Evolutionary conservation across 805 yeast species (phyloP), one percentile per base, ranked within the genome.

Genomic region (Wickerhamiella shivajii): DNA sequence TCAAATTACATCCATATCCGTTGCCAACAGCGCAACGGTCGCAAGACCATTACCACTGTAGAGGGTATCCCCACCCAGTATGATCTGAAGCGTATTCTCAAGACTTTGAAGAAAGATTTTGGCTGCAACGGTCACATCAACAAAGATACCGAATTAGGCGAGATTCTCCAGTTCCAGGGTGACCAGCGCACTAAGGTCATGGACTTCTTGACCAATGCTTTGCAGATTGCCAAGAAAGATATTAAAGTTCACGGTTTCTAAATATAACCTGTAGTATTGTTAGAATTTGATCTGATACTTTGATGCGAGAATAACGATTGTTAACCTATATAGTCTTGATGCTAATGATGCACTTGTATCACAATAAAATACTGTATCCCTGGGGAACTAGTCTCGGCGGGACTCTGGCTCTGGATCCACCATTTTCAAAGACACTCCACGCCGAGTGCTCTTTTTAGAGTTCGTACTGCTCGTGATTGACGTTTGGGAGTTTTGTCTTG

Each of bases 21-120:
- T 71, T 87, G 92, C 59, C 98, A 87, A 66, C 98, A 87, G 68
- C 87, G 98, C 70, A 87, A 90, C 67, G 98, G 98, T 58, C 85
- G 97, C 67, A 87, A 87, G 66, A 87, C 97, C 44, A 73, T 87
- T 58, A 87, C 98, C 46, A 87, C 98, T 26, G 97, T 87, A 42
- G 97, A 90, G 66, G 98, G 98, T 55, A 71, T 87, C 41, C 96
- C 97, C 45, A 74, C 63, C 43, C 97, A 90, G 61, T 87, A 83
- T 62, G 98, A 87, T 58, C 66, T 79, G 59, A 87, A 87, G 69
- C 81, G 87, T 56, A 84, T 87, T 51, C 68, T 87, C 51, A 81
- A 83, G 60, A 93, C 83, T 39, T 68, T 87, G 55, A 87, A 90
- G 73, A 90, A 90, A 63, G 97, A 90, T 59, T 87, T 90, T 58